phyloP scores from a whole-genome alignment of 768 basidiomycete species.

The Nevesoporus exiguus region DNA sequence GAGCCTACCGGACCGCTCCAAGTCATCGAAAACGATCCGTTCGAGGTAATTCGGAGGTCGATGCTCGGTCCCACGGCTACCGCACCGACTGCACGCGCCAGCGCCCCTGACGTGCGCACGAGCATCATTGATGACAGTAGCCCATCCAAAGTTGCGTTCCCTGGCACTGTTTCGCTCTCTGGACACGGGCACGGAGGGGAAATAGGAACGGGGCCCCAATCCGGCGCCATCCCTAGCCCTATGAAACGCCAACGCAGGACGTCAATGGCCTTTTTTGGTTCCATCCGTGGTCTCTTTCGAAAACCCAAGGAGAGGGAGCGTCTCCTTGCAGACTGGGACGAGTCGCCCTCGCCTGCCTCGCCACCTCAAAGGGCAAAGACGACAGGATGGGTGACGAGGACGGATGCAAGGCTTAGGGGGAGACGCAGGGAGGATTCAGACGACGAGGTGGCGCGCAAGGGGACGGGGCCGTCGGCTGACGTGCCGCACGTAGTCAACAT shows the following conservation, averaged over 20 bases:
- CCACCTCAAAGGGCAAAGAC: not conserved
- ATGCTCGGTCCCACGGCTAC: not conserved
- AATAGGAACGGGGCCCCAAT: not conserved
- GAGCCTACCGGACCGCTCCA: slow-evolving; percentile 16
- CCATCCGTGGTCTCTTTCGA: slow-evolving; percentile 26
- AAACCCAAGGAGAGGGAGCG: slow-evolving; percentile 17
- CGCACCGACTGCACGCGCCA: not conserved
- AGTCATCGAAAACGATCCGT: slow-evolving; percentile 26
- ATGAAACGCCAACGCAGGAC: slow-evolving; percentile 18
- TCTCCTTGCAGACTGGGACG: slow-evolving; percentile 11
- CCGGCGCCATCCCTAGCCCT: not conserved
- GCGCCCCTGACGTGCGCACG: slow-evolving; percentile 1
- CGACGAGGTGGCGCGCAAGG: slow-evolving; percentile 5
- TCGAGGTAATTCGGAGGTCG: slow-evolving; percentile 15
- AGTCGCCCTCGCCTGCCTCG: slow-evolving; percentile 3
- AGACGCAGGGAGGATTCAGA: slow-evolving; percentile 14
- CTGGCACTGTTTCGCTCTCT: not conserved
- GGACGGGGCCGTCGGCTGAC: not conserved
- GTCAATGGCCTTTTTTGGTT: slow-evolving; percentile 26
- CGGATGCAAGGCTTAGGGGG: slow-evolving; percentile 19
- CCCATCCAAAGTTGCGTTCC: not conserved
- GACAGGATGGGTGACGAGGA: slow-evolving; percentile 28
- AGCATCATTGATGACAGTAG: not conserved
- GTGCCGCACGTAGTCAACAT: not conserved
- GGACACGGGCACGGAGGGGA: not conserved